Conservation (phyloP, 2,329 filamentous ascomycete species). For the Lasiodiplodia theobromae region DNA sequence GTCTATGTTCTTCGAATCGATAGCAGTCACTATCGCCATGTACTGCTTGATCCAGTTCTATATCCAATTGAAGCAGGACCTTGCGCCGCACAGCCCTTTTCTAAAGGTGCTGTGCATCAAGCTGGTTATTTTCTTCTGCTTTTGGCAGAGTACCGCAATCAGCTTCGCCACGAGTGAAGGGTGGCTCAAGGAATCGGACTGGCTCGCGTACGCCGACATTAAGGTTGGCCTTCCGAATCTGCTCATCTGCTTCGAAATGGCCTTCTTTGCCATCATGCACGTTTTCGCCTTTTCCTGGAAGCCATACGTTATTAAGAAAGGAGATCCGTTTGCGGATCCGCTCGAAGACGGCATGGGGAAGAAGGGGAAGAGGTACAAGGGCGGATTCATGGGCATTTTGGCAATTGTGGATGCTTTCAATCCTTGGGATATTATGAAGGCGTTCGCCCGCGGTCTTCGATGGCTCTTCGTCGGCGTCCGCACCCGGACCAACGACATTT, state of each 20-base stretch:
- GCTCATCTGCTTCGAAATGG: slow-evolving; percentile 85
- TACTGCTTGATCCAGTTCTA: slow-evolving; percentile 91
- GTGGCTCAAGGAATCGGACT: slow-evolving; percentile 67
- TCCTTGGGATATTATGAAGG: slow-evolving; percentile 83
- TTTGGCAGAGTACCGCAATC: slow-evolving; percentile 76
- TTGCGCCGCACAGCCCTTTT: slow-evolving; percentile 74
- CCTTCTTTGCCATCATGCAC: slow-evolving; percentile 78
- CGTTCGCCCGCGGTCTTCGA: slow-evolving; percentile 75
- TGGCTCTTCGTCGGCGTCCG: slow-evolving; percentile 82
- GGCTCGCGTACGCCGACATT: slow-evolving; percentile 75
- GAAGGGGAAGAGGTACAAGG: slow-evolving; percentile 31
- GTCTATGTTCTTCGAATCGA: slow-evolving; percentile 75
- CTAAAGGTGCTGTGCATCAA: slow-evolving; percentile 88
- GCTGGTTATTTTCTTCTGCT: slow-evolving; percentile 88
- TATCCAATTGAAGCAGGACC: slow-evolving; percentile 72
- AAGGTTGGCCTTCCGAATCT: slow-evolving; percentile 81
- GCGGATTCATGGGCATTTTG: slow-evolving; percentile 66
- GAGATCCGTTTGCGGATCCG: slow-evolving; percentile 36
- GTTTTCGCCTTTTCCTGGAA: slow-evolving; percentile 82
- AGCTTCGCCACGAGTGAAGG: slow-evolving; percentile 67
- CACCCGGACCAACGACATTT: slow-evolving; percentile 56
- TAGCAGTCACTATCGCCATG: slow-evolving; percentile 83
- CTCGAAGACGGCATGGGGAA: slow-evolving; percentile 33
- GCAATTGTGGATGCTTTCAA: slow-evolving; percentile 78
- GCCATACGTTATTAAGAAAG: slow-evolving; percentile 63